Conservation (phyloP, 306 rosid species). For the Dryas octopetala region DNA sequence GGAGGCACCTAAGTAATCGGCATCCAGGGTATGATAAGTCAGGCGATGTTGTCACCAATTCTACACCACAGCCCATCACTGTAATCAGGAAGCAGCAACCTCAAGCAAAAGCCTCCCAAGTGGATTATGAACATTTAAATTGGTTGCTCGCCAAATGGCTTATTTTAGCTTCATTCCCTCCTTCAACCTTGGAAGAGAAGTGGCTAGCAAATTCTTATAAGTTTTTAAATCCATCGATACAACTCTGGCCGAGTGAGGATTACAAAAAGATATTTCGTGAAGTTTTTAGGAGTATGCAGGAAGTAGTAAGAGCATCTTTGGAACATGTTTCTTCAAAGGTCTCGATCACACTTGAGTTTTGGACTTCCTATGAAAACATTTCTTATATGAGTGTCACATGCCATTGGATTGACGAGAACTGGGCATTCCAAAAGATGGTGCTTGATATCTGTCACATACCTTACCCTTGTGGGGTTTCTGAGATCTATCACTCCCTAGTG, state of each 20-base stretch:
- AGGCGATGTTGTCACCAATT: constrained; percentile 51
- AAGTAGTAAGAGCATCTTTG: constrained; percentile 68
- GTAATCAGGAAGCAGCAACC: constrained; percentile 65
- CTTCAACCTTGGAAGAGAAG: constrained; percentile 78
- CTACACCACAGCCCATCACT: constrained; percentile 43
- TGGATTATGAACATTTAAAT: constrained; percentile 87
- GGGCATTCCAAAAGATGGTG: constrained; percentile 84
- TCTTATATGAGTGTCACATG: constrained; percentile 84
- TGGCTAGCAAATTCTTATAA: constrained; percentile 84
- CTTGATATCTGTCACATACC: constrained; percentile 84
- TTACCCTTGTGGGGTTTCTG: constrained; percentile 72
- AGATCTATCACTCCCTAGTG: constrained; percentile 61
- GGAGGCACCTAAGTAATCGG: constrained; percentile 89
- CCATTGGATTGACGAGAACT: constrained; percentile 89
- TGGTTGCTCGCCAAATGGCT: constrained; percentile 96
- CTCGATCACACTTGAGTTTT: constrained; percentile 84
- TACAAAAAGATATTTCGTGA: constrained; percentile 64
- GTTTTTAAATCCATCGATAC: constrained; percentile 80
- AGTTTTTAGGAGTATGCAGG: constrained; percentile 83
- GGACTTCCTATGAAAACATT: constrained; percentile 85
- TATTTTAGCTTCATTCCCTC: constrained; percentile 76
- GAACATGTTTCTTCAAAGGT: constrained; percentile 74
- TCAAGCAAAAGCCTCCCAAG: constrained; percentile 58
- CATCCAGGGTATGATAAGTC: constrained; percentile 93
- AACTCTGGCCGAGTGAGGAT: constrained; percentile 79